Evolutionary conservation across 345 rosid genomes (phyloP).

Genomic region (Eucalyptus polyanthemos): DNA sequence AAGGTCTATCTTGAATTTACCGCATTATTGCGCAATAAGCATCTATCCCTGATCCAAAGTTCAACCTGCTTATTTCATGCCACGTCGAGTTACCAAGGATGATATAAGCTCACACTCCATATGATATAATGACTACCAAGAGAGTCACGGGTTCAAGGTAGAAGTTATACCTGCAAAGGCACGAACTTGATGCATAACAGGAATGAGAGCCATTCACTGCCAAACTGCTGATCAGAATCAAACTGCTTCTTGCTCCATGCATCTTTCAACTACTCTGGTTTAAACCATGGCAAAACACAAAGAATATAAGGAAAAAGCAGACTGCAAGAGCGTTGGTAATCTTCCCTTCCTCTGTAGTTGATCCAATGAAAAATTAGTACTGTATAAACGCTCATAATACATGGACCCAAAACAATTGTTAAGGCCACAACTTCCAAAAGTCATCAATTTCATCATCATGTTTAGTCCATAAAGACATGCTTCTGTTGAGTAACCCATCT

Average conservation of each 20-base stretch:
- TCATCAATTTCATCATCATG: background rate
- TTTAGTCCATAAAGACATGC: background rate
- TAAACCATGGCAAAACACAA: background rate
- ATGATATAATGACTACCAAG: background rate
- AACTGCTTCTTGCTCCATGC: background rate
- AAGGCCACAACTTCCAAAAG: background rate
- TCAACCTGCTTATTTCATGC: background rate
- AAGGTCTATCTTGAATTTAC: background rate
- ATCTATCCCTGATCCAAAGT: background rate
- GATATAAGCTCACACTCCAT: background rate
- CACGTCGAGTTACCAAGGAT: background rate
- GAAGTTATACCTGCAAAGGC: background rate
- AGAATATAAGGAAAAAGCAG: background rate
- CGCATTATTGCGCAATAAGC: background rate
- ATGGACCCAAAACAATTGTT: background rate
- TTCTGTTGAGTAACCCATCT: background rate
- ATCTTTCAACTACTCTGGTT: background rate
- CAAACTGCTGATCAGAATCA: background rate
- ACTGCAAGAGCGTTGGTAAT: background rate
- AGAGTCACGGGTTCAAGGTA: background rate
- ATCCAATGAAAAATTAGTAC: background rate
- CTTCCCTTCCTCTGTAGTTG: background rate
- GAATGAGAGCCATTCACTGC: background rate
- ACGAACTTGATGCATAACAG: background rate
- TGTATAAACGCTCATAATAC: background rate